Evolutionary conservation across 345 rosid species (phyloP).

Genomic region (Acer negundo): DNA sequence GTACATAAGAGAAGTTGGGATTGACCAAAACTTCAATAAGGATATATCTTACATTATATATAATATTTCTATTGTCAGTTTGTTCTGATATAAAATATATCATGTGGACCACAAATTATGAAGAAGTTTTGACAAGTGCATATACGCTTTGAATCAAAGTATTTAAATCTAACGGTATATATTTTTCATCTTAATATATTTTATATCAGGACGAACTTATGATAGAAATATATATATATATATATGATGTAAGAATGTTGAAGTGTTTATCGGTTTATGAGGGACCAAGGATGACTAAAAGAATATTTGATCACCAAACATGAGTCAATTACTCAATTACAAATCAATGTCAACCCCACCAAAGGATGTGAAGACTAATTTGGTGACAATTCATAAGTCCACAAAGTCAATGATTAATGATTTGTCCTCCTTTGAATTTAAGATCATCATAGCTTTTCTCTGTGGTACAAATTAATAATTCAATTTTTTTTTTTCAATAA

Average conservation of each 20-base stretch:
- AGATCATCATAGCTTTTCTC: background rate
- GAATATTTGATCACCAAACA: slow-evolving; percentile 23
- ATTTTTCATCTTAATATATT: too few species aligned
- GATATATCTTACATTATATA: background rate
- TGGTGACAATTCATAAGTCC: slow-evolving; percentile 23
- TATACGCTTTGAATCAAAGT: too few species aligned
- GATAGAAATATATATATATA: too few species aligned
- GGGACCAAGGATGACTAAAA: slow-evolving; percentile 24
- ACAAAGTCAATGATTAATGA: slow-evolving; percentile 26
- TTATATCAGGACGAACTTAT: too few species aligned
- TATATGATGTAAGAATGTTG: background rate
- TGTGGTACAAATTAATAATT: slow-evolving; percentile 10
- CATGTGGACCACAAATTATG: too few species aligned
- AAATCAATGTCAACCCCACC: slow-evolving; percentile 44
- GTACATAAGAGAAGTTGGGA: background rate
- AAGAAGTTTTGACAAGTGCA: too few species aligned
- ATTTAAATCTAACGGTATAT: too few species aligned
- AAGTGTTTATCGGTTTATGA: background rate
- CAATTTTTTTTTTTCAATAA: background rate
- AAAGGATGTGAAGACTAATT: slow-evolving; percentile 14
- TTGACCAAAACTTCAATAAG: slow-evolving; percentile 18
- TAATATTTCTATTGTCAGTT: too few species aligned
- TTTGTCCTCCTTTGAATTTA: slow-evolving; percentile 28
- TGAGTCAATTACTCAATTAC: slow-evolving; percentile 30
- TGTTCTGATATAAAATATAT: too few species aligned